These are phyloP conservation scores for Pseudogymnoascus sp. DNA, from an alignment of 2,329 filamentous ascomycete genomes.

Conservation along the genomic window DNA sequence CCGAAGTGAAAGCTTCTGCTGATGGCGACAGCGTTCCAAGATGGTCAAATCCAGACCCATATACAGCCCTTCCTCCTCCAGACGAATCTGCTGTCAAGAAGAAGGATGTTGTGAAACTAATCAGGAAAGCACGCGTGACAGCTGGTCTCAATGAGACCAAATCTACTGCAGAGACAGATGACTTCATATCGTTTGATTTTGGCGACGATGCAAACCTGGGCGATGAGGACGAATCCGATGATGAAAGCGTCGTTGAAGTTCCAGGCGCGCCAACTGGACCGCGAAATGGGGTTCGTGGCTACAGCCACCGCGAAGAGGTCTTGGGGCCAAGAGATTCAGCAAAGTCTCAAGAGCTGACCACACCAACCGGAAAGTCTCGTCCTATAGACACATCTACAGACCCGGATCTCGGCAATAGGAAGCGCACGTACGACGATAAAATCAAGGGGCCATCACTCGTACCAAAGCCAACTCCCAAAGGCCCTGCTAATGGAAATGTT, in stretches of 20 bases:
- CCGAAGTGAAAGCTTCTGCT: constrained; percentile 28
- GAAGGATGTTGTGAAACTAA: constrained; percentile 81
- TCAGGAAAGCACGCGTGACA: constrained; percentile 77
- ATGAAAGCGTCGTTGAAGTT: constrained; percentile 22
- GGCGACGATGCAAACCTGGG: constrained; percentile 46
- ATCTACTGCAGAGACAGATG: constrained; percentile 54
- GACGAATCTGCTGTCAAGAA: constrained; percentile 68
- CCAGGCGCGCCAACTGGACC: constrained; percentile 24
- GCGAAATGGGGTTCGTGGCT: constrained; percentile 6
- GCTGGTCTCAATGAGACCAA: constrained; percentile 38
- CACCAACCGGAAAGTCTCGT: constrained; percentile 8
- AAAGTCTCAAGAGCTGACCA: constrained; percentile 12
- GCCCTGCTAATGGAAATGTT: constrained; percentile 28
- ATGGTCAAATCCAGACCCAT: constrained; percentile 95
- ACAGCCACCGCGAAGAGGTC: constrained; percentile 13
- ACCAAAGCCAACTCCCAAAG: constrained; percentile 16
- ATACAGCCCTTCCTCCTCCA: constrained; percentile 75
- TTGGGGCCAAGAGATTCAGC: constrained; percentile 1
- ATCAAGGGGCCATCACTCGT: constrained; percentile 36
- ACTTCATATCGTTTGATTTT: constrained; percentile 84
- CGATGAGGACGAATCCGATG: constrained; percentile 28
- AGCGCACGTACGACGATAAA: constrained; percentile 65
- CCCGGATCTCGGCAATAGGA: constrained; percentile 54
- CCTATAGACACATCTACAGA: constrained; percentile 24
- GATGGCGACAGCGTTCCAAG: constrained; percentile 51